phyloP scores from a whole-genome alignment of 2,329 filamentous ascomycete genomes.

The Diaporthe citriasiana region DNA sequence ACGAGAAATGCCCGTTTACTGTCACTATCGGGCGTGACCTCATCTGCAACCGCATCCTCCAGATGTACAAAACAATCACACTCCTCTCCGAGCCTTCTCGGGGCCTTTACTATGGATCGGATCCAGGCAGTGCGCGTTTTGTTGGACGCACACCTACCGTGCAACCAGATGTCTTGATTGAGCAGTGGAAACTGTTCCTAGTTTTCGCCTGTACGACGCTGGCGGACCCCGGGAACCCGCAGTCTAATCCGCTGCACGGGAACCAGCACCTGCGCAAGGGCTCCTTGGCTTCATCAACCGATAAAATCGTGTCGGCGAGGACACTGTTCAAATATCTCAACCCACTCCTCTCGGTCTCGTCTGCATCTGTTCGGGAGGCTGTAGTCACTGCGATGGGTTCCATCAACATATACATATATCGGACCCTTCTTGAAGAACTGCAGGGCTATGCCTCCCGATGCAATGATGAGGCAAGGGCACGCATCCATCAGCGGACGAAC shows the following conservation, averaged over 20 bases:
- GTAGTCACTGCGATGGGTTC: constrained; percentile 93
- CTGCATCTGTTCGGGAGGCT: constrained; percentile 86
- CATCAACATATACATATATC: constrained; percentile 95
- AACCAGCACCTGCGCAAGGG: constrained; percentile 85
- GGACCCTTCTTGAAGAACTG: constrained; percentile 88
- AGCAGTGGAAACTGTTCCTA: constrained; percentile 98
- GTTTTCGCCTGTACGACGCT: constrained; percentile 98
- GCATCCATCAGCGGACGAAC: constrained; percentile 87
- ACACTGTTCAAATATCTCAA: constrained; percentile 94
- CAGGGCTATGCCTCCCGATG: constrained; percentile 89
- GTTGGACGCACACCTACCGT: constrained; percentile 73
- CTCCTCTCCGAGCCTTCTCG: constrained; percentile 81
- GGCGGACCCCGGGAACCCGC: constrained; percentile 81
- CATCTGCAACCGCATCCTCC: constrained; percentile 90
- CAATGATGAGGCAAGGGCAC: constrained; percentile 87
- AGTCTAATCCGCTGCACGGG: constrained; percentile 68
- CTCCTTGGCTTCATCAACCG: constrained; percentile 77
- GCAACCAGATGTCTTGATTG: constrained; percentile 88
- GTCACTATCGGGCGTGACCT: constrained; percentile 92
- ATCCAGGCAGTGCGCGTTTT: constrained; percentile 67
- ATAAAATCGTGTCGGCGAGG: constrained; percentile 88
- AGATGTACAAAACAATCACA: constrained; percentile 91
- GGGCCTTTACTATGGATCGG: constrained; percentile 74
- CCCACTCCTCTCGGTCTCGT: constrained; percentile 84
- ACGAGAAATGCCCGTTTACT: constrained; percentile 91